Base-by-base conservation (phyloP, 225 moss, liverwort and hornwort species). In the Neckera pumila region DNA sequence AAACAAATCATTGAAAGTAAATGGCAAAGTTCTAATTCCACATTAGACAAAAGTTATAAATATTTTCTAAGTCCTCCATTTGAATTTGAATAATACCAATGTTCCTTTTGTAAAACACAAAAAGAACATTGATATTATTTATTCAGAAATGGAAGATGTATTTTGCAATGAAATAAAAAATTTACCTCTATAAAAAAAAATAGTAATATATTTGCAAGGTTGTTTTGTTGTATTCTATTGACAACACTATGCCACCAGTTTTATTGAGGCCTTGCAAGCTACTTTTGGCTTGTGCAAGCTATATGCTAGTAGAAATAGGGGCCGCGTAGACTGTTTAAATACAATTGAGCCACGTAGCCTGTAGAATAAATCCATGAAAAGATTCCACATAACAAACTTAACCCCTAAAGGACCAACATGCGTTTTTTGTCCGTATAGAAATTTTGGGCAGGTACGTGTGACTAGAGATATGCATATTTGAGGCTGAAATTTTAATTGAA, bases 261-360 rank as follows among this genome's bases (percentile, higher is more conserved):
- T 33, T 20, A 33, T 6, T 4, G 8, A 64, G 9, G 66, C 1
- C 14, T 56, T 19, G 19, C 21, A 57, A 20, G 19, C 26, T 42
- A 71, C 71, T 71, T 26, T 3, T 1, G 0, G 1, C 9, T 27
- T 3, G 0, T 42, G 12, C 27, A 42, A 42, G 27, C 0, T 27
- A 3, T 71, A 40, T 23, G 23, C 25, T 40, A 8, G 25, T 40
- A 70, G 70, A 70, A 70, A 40, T 8, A 40, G 0, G 17, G 5
- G 53, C 16, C 16, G 16, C 15, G 2, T 53, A 53, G 53, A 53
- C 16, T 53, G 53, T 1, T 40, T 40, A 70, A 70, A 25, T 14
- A 70, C 9, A 5, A 49, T 49, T 4, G 49, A 14, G 8, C 2
- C 7, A 0, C 2, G 1, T 42, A 15, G 14, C 15, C 1, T 71